A percentile compares a stretch with the other conserved stretches of the same genome.
phyloP scores from a whole-genome alignment of 1,284 basidiomycete species.

The Apiotrichum brassicae region DNA sequence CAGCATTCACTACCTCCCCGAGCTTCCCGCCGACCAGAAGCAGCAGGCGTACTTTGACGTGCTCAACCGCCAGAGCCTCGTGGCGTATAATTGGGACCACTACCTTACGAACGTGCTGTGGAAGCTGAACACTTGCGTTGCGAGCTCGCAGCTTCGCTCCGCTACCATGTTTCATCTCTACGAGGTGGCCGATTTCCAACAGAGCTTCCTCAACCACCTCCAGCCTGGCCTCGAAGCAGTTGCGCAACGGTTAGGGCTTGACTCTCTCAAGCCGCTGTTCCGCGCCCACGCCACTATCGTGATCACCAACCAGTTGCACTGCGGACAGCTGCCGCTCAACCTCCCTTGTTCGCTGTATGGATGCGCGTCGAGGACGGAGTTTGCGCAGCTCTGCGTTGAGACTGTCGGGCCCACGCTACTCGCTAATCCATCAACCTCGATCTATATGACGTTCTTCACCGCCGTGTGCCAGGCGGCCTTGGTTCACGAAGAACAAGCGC shows the following conservation, averaged over 20 bases:
- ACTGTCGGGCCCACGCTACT: slow-evolving; percentile 17
- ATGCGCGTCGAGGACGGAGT: slow-evolving; percentile 25
- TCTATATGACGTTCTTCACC: slow-evolving; percentile 15
- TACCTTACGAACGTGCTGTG: slow-evolving; percentile 73
- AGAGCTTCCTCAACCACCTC: slow-evolving; percentile 57
- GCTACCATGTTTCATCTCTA: slow-evolving; percentile 81
- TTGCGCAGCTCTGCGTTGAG: slow-evolving; percentile 21
- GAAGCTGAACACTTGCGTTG: slow-evolving; percentile 76
- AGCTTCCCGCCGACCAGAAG: slow-evolving; percentile 20
- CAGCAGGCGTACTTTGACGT: slow-evolving; percentile 22
- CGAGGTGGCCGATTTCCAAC: slow-evolving; percentile 55
- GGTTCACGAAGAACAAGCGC: slow-evolving; percentile 5
- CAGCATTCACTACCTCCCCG: slow-evolving; percentile 29
- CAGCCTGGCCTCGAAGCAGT: slow-evolving; percentile 60
- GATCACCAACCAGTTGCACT: slow-evolving; percentile 31
- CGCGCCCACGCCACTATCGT: slow-evolving; percentile 72
- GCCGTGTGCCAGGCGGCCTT: slow-evolving; percentile 28
- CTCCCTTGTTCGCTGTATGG: slow-evolving; percentile 59
- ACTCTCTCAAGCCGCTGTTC: slow-evolving; percentile 62
- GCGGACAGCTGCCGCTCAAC: slow-evolving; percentile 54
- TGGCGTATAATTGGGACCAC: slow-evolving; percentile 50
- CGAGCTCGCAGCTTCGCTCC: slow-evolving; percentile 71
- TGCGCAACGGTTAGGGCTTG: slow-evolving; percentile 63
- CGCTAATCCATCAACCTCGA: neutral
- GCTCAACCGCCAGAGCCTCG: slow-evolving; percentile 15